Percentiles rank a stretch among this genome's conserved stretches.
These are phyloP conservation scores for Platanthera zijinensis DNA, from an alignment of 106 monocot genomes.

Conservation along the genomic window DNA sequence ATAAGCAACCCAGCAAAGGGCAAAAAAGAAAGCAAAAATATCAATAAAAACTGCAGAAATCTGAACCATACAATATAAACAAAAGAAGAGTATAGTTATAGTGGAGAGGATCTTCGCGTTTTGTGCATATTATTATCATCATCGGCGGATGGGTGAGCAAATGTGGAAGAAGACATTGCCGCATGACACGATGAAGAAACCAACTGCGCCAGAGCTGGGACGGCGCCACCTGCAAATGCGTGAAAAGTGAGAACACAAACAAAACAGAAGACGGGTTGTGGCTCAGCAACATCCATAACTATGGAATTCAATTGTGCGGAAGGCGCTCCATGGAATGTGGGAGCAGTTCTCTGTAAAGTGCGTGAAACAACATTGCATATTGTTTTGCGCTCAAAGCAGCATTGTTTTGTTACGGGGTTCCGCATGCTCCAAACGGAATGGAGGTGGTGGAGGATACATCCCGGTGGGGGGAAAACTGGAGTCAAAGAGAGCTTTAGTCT, in stretches of 20 bases:
- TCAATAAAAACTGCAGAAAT: background rate
- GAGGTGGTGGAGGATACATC: too few relatives aligned
- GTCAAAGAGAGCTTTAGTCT: too few relatives aligned
- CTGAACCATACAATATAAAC: background rate
- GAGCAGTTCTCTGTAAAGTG: too few relatives aligned
- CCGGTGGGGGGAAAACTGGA: too few relatives aligned
- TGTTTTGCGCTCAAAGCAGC: too few relatives aligned
- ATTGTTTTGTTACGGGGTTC: too few relatives aligned
- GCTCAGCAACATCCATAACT: background rate
- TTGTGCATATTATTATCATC: conserved; percentile 9
- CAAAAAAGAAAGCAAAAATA: background rate
- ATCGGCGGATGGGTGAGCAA: conserved; percentile 1
- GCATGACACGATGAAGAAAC: conserved; percentile 15
- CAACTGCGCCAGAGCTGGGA: conserved; percentile 19
- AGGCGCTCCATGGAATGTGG: too few relatives aligned
- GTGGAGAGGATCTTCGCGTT: conserved; percentile 13
- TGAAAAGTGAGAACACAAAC: background rate
- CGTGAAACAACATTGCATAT: too few relatives aligned
- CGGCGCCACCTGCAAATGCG: conserved; percentile 14
- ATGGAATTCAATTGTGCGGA: background rate
- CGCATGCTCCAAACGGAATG: too few relatives aligned
- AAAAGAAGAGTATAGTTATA: background rate
- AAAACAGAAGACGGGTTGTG: background rate
- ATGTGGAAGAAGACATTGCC: conserved; percentile 10
- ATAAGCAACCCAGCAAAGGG: background rate